These are phyloP conservation scores for Vigna unguiculata DNA, from an alignment of 306 rosid genomes.

Conservation along the genomic window DNA sequence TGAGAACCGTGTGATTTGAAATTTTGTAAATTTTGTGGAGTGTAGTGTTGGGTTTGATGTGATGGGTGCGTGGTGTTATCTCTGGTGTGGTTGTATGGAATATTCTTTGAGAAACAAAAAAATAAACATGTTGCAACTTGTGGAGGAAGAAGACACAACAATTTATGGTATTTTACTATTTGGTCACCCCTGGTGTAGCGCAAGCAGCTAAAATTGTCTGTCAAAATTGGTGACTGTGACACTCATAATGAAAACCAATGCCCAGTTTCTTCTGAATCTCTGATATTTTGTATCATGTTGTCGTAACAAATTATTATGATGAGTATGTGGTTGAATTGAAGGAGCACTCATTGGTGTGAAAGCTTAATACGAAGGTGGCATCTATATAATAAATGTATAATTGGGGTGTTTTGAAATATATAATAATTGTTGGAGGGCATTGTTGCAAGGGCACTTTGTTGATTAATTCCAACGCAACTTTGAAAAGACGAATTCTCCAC, in stretches of 20 bases:
- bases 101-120: constrained; percentile 16
- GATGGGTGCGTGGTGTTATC: neutral
- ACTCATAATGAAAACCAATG: neutral
- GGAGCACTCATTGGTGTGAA: neutral
- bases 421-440: too few species aligned
- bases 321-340: neutral
- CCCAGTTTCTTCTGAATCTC: neutral
- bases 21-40: neutral
- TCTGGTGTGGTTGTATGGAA: neutral
- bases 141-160: neutral
- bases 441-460: too few species aligned
- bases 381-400: too few species aligned
- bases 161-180: neutral
- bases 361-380: neutral
- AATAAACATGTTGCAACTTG: constrained; percentile 9
- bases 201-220: neutral
- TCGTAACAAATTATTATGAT: neutral
- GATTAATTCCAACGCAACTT: too few species aligned
- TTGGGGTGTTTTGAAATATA: too few species aligned
- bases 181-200: constrained; percentile 3
- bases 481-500: constrained; percentile 24
- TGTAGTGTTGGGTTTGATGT: neutral
- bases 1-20: too few species aligned
- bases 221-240: neutral
- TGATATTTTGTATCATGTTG: neutral